Base-by-base conservation (phyloP, 495 filamentous ascomycete genomes). In the Polyplosphaeria fusca region DNA sequence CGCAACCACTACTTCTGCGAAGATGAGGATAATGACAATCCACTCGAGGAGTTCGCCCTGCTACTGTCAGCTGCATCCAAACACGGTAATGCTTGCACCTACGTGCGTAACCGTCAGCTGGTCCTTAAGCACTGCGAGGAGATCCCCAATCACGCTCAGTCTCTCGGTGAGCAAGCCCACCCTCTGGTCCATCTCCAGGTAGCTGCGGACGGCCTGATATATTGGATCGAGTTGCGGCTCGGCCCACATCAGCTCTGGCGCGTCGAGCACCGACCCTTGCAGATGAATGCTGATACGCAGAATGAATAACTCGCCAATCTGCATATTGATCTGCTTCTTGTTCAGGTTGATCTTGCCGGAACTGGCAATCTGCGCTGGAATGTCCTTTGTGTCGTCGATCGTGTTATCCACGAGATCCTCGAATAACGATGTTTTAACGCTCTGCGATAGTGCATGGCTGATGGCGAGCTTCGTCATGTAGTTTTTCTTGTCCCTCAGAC, bases 401-500 rank as follows among this genome's bases (percentile, higher is more conserved):
- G 92, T 96, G 37, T 88, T 86, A 35, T 89, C 89, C n/a, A 98
- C 83, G 13, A 96, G 81, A 58, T 95, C 91, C 74, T 98, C 93
- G 71, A 96, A 97, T 26, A 97, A 82, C 2, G 89, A 95, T n/a
- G 95, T 98, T 82, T 92, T 92, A 60, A 96, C 94, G 48, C 88
- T 93, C 70, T 98, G 93, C 1, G 91, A 86, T 11, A 98, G 75
- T 5, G 91, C 93, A 73, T 98, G 93, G 13, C 88, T 93, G 65
- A 98, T 97, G 26, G 94, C 91, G 9, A 98, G 77, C 73, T 98
- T 98, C 55, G 86, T 87, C 93, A 98, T 98, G 74, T 96, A 92
- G 71, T 95, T 95, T 61, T 83, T 82, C 65, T 94, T 95, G 56
- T 96, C 90, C 32, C 90, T 80, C 40, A 98, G 72, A 0, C 86